These are phyloP conservation scores for Ganoderma multipileum DNA, from an alignment of 1,284 basidiomycete genomes.

Conservation along the genomic window DNA sequence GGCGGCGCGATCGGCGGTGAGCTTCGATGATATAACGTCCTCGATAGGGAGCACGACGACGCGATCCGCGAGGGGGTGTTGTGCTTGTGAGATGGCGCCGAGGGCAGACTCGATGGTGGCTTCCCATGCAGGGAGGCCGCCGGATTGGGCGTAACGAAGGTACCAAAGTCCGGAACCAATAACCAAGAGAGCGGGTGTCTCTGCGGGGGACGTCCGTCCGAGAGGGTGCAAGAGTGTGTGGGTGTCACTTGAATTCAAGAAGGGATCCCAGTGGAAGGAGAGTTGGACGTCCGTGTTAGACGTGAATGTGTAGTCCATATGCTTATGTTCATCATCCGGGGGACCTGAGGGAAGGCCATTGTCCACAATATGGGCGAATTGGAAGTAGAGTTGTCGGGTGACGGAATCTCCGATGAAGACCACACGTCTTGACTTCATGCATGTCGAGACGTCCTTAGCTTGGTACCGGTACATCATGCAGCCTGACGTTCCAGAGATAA, in stretches of 20 bases:
- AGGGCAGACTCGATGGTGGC: conserved; percentile 72
- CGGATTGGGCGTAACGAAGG: conserved; percentile 75
- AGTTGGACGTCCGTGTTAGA: conserved; percentile 57
- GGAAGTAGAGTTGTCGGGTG: conserved; percentile 81
- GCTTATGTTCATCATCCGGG: conserved; percentile 67
- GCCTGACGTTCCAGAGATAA: conserved; percentile 47
- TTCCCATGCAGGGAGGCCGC: conserved; percentile 81
- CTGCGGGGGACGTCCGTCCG: conserved; percentile 12
- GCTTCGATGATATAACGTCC: conserved; percentile 62
- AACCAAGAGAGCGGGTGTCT: conserved; percentile 70
- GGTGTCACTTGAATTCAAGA: conserved; percentile 73
- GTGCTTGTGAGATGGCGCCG: conserved; percentile 49
- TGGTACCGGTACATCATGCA: conserved; percentile 78
- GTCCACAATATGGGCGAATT: conserved; percentile 69
- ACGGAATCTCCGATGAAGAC: conserved; percentile 90
- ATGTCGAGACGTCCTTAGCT: conserved; percentile 57
- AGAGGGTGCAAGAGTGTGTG: conserved; percentile 43
- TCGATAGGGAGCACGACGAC: conserved; percentile 84
- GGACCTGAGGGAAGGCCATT: conserved; percentile 59
- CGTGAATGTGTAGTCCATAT: conserved; percentile 63
- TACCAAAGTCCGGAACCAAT: conserved; percentile 90
- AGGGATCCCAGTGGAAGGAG: conserved; percentile 84
- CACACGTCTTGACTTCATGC: conserved; percentile 60
- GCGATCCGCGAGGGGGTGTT: conserved; percentile 62
- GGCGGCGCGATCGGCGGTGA: conserved; percentile 66